Evolutionary conservation across 2,329 filamentous ascomycete species (phyloP), one percentile per base, ranked within the genome.

Genomic region (Aspergillus proliferans): DNA sequence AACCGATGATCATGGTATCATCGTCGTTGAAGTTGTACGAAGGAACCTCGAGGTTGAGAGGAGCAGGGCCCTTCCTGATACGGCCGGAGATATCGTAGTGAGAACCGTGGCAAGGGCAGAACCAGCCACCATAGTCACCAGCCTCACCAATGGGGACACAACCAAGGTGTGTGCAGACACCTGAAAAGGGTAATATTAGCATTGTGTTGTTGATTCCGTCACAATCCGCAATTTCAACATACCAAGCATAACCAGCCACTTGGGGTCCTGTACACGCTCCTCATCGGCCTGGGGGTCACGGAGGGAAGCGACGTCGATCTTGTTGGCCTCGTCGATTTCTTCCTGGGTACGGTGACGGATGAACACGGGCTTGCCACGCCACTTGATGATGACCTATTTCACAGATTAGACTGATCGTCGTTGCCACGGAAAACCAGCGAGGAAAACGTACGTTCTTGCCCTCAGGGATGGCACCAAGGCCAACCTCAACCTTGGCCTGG

Each of bases 81-180:
- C 93, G 90, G 73, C 93, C 93, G 58, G 91, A 97, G 74, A 98
- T 97, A 73, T 98, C 93, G 84, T 98, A 98, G 82, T 98, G 93
- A 63, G 91, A 96, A 75, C 93, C 93, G 83, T 98, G 93, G 87
- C 93, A 98, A 59, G 93, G 93, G 81, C 93, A 98, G 87, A 98
- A 98, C 93, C 93, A 98, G 70, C 93, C 93, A 71, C 93, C 93
- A 68, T 80, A 98, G 76, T 98, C 94, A 73, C 93, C 93, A 58
- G 93, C 89, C 80, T 98, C 93, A 68, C 94, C 93, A 67, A 98
- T 98, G 70, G 93, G 93, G 63, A 98, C 93, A 83, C 93, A 98
- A 77, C 93, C 93, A 70, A 98, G 80, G 77, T 98, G 93, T 68
- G 93, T 98, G 87, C 93, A 98, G 75, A 98, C 92, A 76, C 90